Conservation (phyloP, 78 protist species). For the Dictyostelium discoideum region dicty_2.7 NC_007090.3:2541501-2542000, state of each 20-base stretch:
- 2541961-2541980: neutral
- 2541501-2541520: neutral
- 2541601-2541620: neutral
- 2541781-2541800: too few relatives aligned
- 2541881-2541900: neutral
- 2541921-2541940: neutral
- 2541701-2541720: neutral
- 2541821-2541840: too few relatives aligned
- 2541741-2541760: too few relatives aligned
- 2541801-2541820: neutral
- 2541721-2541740: neutral
- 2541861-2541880: neutral
- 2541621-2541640: neutral
- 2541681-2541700: neutral
- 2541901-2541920: neutral
- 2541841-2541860: neutral
- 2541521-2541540: slow-evolving; percentile 33
- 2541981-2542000: neutral
- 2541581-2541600: neutral
- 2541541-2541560: slow-evolving; percentile 66
- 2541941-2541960: neutral
- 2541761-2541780: neutral
- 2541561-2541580: slow-evolving; percentile 39
- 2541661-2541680: too few relatives aligned
- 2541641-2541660: neutral